Conservation (phyloP, 192 early-diverging fungal genomes). For the Backusella australiensis region DNA sequence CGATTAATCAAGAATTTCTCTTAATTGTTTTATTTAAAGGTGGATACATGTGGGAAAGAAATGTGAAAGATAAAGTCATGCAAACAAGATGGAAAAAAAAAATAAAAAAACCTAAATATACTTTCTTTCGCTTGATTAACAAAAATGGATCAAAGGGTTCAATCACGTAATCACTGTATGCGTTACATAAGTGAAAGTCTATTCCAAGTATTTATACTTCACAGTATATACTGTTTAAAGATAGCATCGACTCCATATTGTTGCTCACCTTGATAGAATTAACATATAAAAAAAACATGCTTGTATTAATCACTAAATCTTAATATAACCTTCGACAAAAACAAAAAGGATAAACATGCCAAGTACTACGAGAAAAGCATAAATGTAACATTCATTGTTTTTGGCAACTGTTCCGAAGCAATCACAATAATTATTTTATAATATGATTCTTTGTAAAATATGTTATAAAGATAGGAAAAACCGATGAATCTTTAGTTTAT, state of each 20-base stretch:
- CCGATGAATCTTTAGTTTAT: no score
- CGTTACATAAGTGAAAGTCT: neutral
- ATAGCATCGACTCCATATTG: no score
- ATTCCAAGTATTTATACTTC: neutral
- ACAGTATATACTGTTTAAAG: neutral
- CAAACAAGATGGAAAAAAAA: neutral
- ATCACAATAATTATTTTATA: neutral
- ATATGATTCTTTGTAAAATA: no score
- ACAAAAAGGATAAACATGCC: neutral
- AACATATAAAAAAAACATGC: no score
- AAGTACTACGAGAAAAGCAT: neutral
- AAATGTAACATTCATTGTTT: neutral
- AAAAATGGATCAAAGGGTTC: slow-evolving; percentile 4
- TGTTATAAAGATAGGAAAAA: no score
- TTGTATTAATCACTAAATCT: no score
- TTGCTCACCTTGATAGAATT: no score
- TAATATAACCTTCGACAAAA: neutral
- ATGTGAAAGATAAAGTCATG: neutral
- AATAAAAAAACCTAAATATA: neutral
- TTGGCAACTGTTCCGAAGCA: neutral
- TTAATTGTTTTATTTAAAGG: neutral
- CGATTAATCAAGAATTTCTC: no score
- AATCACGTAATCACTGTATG: neutral
- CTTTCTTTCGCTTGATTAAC: neutral
- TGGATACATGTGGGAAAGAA: neutral